Base-by-base conservation (phyloP, 1,284 basidiomycete genomes). In the Cystobasidiaceae sp. region DNA sequence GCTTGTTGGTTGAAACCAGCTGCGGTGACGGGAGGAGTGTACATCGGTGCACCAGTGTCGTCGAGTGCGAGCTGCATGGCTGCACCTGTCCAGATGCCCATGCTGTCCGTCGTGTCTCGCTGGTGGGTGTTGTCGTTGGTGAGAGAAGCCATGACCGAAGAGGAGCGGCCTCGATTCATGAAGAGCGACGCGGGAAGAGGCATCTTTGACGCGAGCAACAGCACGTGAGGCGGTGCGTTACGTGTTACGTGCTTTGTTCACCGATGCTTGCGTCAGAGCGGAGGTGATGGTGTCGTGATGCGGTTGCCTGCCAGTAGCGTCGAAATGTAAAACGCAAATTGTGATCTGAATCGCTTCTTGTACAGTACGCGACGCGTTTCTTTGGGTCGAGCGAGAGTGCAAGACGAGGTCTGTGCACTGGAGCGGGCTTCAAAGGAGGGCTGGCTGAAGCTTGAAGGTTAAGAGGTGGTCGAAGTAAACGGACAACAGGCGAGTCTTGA, bases 311-410 rank as follows among this genome's bases (percentile, higher is more conserved):
- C 11, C 15, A n/a, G n/a, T n/a, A n/a, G n/a, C n/a, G n/a, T n/a
- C n/a, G n/a, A n/a, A n/a, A n/a, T n/a, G n/a, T n/a, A n/a, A n/a
- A n/a, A n/a, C n/a, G n/a, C n/a, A n/a, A n/a, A n/a, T n/a, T n/a
- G n/a, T n/a, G n/a, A n/a, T n/a, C n/a, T n/a, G n/a, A n/a, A n/a
- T n/a, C n/a, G n/a, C n/a, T n/a, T n/a, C n/a, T n/a, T n/a, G n/a
- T n/a, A n/a, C n/a, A n/a, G n/a, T 25, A 8, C 54, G 54, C 39
- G 54, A 56, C 54, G 54, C 41, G 54, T 56, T 56, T 56, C 39
- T 56, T 56, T 56, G 54, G 48, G 7, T 6, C n/a, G n/a, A n/a
- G n/a, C n/a, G n/a, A n/a, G n/a, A n/a, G n/a, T n/a, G n/a, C n/a
- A n/a, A n/a, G n/a, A n/a, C n/a, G n/a, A n/a, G n/a, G n/a, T n/a